Conservation (phyloP, 202 grass and related monocot genomes). For the Schoenoplectus tabernaemontani region DNA sequence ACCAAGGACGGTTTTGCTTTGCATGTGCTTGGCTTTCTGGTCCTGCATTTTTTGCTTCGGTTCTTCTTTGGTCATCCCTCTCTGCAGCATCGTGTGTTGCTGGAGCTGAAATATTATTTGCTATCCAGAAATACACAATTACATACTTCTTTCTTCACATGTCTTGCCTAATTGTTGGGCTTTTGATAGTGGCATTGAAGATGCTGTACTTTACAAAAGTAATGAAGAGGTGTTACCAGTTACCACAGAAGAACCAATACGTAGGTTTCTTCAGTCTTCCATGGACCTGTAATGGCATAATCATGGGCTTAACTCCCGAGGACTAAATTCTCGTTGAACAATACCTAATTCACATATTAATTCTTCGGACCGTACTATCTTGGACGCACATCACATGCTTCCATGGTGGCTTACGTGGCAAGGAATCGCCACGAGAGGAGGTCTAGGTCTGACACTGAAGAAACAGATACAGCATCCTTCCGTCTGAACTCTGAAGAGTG, state of each 20-base stretch:
- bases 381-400: constrained; percentile 14
- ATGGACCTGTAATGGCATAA: constrained; percentile 19
- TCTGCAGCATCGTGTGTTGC: not conserved
- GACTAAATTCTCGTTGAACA: constrained; percentile 23
- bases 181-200: too few relatives aligned
- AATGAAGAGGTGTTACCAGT: not conserved
- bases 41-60: not conserved
- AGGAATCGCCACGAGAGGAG: too few relatives aligned
- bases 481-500: too few relatives aligned
- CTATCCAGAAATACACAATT: too few relatives aligned
- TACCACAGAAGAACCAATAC: not conserved
- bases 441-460: too few relatives aligned
- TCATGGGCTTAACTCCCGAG: constrained; percentile 34
- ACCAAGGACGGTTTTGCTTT: constrained; percentile 12
- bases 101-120: not conserved
- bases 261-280: not conserved
- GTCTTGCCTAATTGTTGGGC: too few relatives aligned
- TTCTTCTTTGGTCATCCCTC: not conserved
- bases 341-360: constrained; percentile 13
- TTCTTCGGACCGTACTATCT: constrained; percentile 11
- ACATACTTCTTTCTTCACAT: too few relatives aligned
- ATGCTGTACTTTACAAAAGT: too few relatives aligned
- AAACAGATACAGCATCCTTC: too few relatives aligned
- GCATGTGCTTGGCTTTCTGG: constrained; percentile 25
- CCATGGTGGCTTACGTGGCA: constrained; percentile 12